Evolutionary conservation across 768 basidiomycete genomes (phyloP).

Genomic region (Neoboletus brunneissimus): DNA sequence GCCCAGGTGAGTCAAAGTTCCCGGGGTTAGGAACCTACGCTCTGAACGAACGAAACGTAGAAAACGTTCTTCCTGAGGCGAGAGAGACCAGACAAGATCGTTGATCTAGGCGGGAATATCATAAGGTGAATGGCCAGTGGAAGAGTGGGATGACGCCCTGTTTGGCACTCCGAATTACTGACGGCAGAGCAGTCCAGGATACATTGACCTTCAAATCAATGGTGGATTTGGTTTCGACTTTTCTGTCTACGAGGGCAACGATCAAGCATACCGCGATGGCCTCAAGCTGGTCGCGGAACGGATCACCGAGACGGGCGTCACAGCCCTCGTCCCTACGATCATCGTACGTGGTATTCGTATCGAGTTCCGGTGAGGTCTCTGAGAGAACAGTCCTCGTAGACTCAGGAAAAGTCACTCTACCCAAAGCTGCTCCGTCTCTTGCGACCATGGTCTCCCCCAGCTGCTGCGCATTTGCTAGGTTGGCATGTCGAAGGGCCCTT

Average conservation of each 20-base stretch:
- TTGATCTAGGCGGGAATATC: slow-evolving; percentile 76
- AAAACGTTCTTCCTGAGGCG: slow-evolving; percentile 63
- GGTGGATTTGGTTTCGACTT: slow-evolving; percentile 89
- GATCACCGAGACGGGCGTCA: slow-evolving; percentile 86
- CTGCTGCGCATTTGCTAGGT: slow-evolving; percentile 73
- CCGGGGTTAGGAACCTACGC: neutral
- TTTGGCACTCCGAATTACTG: slow-evolving; percentile 2
- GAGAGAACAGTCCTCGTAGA: slow-evolving; percentile 40
- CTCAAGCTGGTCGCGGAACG: slow-evolving; percentile 68
- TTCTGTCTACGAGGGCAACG: slow-evolving; percentile 73
- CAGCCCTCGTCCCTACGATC: slow-evolving; percentile 67
- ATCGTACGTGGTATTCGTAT: slow-evolving; percentile 48
- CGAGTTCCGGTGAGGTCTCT: neutral
- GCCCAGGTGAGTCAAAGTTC: slow-evolving; percentile 50
- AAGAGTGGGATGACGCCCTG: neutral
- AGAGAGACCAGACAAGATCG: slow-evolving; percentile 57
- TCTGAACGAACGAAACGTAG: slow-evolving; percentile 35
- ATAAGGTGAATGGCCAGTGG: slow-evolving; percentile 47
- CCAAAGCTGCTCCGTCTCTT: slow-evolving; percentile 67
- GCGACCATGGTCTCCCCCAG: slow-evolving; percentile 59
- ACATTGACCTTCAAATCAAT: slow-evolving; percentile 87
- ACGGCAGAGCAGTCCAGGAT: slow-evolving; percentile 59
- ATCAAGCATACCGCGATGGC: slow-evolving; percentile 63
- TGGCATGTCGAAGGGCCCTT: slow-evolving; percentile 95
- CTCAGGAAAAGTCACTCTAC: slow-evolving; percentile 74